phyloP scores from a whole-genome alignment of 1,139 yeast species.

The Petasospora rhodanensis region DNA sequence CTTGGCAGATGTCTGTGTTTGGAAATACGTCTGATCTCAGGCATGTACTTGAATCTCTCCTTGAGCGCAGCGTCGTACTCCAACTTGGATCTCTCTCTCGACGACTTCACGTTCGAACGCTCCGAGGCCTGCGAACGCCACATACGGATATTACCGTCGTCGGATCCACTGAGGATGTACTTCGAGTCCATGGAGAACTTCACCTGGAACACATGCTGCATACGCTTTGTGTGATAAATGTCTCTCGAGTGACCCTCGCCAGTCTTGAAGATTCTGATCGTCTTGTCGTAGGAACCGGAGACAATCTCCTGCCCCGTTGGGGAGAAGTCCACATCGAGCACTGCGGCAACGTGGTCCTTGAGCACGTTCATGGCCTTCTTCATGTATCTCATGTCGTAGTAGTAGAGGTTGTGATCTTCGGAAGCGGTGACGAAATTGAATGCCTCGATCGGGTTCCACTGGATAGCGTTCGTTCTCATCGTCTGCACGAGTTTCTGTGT shows the following conservation, averaged over 20 bases:
- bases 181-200: constrained; percentile 84
- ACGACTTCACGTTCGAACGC: constrained; percentile 73
- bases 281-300: constrained; percentile 92
- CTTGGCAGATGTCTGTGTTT: constrained; percentile 90
- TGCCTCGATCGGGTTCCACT: constrained; percentile 99
- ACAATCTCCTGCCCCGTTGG: constrained; percentile 97
- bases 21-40: constrained; percentile 84
- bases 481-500: constrained; percentile 84
- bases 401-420: constrained; percentile 93
- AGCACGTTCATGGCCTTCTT: constrained; percentile 72
- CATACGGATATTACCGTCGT: constrained; percentile 89
- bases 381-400: constrained; percentile 95
- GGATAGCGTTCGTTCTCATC: constrained; percentile 77
- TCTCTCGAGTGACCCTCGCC: constrained; percentile 91
- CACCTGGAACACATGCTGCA: constrained; percentile 90
- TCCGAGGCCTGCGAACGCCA: constrained; percentile 92
- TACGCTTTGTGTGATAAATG: constrained; percentile 91
- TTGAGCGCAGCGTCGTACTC: constrained; percentile 90
- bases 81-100: constrained; percentile 74
- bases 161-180: constrained; percentile 86
- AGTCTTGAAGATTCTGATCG: constrained; percentile 73
- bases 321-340: constrained; percentile 88
- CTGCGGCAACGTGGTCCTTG: constrained; percentile 96
- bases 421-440: constrained; percentile 86
- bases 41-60: constrained; percentile 93